Evolutionary conservation across 495 filamentous ascomycete genomes (phyloP), one percentile per base, ranked within the genome.

Genomic region (Podospora appendiculata): DNA sequence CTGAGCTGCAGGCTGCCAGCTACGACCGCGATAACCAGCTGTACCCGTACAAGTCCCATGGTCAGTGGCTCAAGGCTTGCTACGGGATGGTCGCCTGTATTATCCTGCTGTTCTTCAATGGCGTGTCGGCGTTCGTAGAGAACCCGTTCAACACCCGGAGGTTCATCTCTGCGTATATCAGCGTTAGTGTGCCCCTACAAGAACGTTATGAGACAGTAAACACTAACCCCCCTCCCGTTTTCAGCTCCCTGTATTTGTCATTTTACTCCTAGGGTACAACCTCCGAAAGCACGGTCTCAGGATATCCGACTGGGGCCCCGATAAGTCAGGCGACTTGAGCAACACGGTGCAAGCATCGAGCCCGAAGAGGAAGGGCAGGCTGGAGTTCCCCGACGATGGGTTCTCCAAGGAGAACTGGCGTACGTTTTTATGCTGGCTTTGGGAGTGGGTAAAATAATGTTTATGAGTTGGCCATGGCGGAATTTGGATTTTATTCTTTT

Each of bases 41-140:
- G 33, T 78, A 78, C 47, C 73, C 72, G 0, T 77, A 77, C 49
- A 72, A 73, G 48, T 72, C 72, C 0, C 73, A 75, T 53, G 70
- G 71, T 4, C 75, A 78, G 55, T 68, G 67, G 53, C 60, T 77
- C 19, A 69, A 71, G 42, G 74, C 68, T 4, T 61, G 57, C 18
- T 78, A 76, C 48, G 75, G 72, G 3, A 39, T 77, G n/a, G 47
- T 67, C 8, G 67, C 67, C 19, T 73, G 74, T 48, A 57, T 63
- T 11, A 46, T 76, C 5, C 53, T 78, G 0, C 61, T 73, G 6
- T 39, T 76, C 8, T 78, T 78, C 59, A 78, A 77, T 51, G 73
- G 73, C 1, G 65, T 72, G 32, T 54, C 50, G 0, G 62, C 71
- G 4, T 72, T 76, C 45, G 53, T 73, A 4, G 51, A 57, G 42